Evolutionary conservation across 768 basidiomycete species (phyloP), one percentile per base, ranked within the genome.

Genomic region (Auricularia cornea): DNA sequence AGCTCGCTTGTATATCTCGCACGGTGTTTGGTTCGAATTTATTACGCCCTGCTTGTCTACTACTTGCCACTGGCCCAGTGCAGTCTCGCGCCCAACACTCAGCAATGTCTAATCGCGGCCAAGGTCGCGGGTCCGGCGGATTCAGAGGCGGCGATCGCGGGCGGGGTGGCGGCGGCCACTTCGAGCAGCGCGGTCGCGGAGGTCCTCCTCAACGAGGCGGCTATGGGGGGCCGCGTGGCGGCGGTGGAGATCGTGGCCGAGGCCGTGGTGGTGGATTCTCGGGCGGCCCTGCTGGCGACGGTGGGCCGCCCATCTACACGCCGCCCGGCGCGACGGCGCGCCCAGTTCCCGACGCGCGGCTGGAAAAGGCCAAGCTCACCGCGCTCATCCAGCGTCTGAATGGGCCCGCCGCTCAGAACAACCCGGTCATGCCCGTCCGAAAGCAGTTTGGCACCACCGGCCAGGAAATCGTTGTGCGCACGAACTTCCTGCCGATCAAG

Each of bases 401-500:
- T 56, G 69, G 78, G 79, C 8, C 38, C 79, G 18, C 80, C 52
- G 62, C 78, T 16, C 61, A 65, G 16, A 54, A 26, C 32, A 74
- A 31, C 70, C 30, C 69, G 65, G 18, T 71, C 74, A 31, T 82
- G 65, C 85, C 85, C 11, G 72, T 83, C 6, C 79, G 85, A 23
- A 84, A 85, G 1, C 83, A 83, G 1, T 88, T 74, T 65, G 85
- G 86, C 10, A 84, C 79, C 0, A 64, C 72, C 3, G 86, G 86
- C 29, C 75, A 60, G 10, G 66, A 76, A 0, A 78, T 84, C 66
- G 80, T 71, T 0, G 71, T 88, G 18, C 79, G 88, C 1, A 78
- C 86, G 26, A 89, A 88, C 69, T 87, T 87, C 73, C 87, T 87
- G 70, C 68, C 84, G 0, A 67, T 88, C 12, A 77, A 70, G 33